Evolutionary conservation across 2,329 filamentous ascomycete species (phyloP).

Genomic region (Exophiala mesophila): DNA sequence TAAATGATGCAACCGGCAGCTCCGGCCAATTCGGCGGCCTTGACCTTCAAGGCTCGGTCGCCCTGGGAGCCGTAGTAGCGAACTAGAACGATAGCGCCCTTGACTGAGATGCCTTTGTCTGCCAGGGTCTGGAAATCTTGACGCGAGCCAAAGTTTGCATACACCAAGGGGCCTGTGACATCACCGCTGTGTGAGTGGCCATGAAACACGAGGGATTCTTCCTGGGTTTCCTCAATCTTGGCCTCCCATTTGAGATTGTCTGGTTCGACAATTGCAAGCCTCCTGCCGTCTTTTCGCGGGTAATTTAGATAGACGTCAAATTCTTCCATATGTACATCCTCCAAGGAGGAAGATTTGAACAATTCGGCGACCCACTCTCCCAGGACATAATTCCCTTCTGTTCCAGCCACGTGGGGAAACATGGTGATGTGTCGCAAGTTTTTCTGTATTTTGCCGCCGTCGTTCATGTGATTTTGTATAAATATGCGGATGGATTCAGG

Average conservation of each 20-base stretch:
- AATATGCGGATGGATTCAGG: slow-evolving; percentile 74
- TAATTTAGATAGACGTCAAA: slow-evolving; percentile 93
- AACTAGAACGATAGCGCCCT: slow-evolving; percentile 79
- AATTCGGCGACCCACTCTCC: slow-evolving; percentile 77
- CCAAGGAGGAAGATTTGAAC: slow-evolving; percentile 68
- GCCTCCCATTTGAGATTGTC: slow-evolving; percentile 71
- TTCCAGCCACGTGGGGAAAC: slow-evolving; percentile 90
- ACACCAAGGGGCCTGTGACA: slow-evolving; percentile 79
- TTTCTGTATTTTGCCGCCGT: slow-evolving; percentile 59
- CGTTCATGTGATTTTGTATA: slow-evolving; percentile 68
- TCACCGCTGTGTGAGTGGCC: slow-evolving; percentile 83
- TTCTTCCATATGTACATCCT: slow-evolving; percentile 69
- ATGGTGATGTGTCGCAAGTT: slow-evolving; percentile 72
- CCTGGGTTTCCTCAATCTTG: slow-evolving; percentile 72
- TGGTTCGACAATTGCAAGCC: slow-evolving; percentile 71
- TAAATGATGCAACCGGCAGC: slow-evolving; percentile 87
- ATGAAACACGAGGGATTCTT: slow-evolving; percentile 77
- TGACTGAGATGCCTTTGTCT: slow-evolving; percentile 66
- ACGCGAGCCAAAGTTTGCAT: slow-evolving; percentile 83
- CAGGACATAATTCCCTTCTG: slow-evolving; percentile 81
- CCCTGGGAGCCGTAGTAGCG: slow-evolving; percentile 70
- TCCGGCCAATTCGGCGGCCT: slow-evolving; percentile 80
- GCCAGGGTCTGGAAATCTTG: slow-evolving; percentile 73
- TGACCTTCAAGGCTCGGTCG: slow-evolving; percentile 76
- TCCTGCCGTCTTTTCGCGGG: slow-evolving; percentile 68